Conservation (phyloP, 1,284 basidiomycete species). For the Vanrija sp. region DNA sequence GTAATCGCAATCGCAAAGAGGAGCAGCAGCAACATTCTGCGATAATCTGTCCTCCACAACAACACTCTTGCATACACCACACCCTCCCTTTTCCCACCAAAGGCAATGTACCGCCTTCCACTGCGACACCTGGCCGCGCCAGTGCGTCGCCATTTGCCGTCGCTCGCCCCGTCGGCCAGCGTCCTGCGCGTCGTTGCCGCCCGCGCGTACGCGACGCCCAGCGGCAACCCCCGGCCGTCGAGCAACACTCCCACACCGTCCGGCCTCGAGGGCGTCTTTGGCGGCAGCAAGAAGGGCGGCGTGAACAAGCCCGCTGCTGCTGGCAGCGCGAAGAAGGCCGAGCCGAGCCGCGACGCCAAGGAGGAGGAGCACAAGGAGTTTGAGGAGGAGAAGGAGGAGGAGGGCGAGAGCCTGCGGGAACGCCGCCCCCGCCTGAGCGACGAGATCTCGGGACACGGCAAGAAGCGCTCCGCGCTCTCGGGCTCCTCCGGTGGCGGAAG, state of each 20-base stretch:
- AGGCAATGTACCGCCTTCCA: constrained; percentile 11
- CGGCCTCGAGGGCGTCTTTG: constrained; percentile 43
- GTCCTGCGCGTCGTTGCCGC: background rate
- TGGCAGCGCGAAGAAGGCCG: constrained; percentile 3
- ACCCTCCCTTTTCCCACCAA: too few relatives aligned
- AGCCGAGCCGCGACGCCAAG: background rate
- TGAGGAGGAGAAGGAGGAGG: constrained; percentile 19
- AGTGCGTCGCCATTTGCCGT: constrained; percentile 18
- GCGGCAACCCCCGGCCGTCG: constrained; percentile 28
- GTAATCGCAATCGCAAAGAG: too few relatives aligned
- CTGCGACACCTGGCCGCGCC: constrained; percentile 9
- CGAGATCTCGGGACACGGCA: constrained; percentile 13
- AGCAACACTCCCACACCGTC: constrained; percentile 38
- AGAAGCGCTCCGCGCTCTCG: constrained; percentile 17
- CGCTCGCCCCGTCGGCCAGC: constrained; percentile 3
- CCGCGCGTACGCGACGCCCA: constrained; percentile 31
- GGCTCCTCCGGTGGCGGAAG: constrained; percentile 33
- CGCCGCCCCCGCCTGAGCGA: constrained; percentile 38
- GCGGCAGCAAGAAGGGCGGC: constrained; percentile 16
- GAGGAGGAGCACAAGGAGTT: background rate
- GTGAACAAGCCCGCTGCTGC: constrained; percentile 19
- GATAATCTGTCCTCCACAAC: too few relatives aligned
- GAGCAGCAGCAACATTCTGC: too few relatives aligned
- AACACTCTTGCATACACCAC: too few relatives aligned
- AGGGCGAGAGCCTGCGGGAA: constrained; percentile 27